Conservation (phyloP, 345 rosid genomes). For the Mallotus nudiflorus region DNA sequence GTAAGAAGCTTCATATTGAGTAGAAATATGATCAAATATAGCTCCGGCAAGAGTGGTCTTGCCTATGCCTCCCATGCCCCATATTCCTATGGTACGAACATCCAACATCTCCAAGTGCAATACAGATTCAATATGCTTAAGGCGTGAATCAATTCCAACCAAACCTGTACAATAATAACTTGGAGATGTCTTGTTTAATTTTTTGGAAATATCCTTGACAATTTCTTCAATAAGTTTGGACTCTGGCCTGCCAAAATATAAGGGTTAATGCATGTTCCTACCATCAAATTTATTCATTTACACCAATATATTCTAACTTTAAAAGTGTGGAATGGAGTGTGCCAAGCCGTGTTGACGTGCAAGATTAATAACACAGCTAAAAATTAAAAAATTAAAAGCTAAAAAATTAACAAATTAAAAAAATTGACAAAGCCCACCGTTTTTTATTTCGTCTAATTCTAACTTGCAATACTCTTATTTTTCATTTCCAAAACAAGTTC, state of each 20-base stretch:
- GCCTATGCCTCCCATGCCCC: constrained; percentile 26
- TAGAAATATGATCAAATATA: neutral
- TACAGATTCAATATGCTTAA: neutral
- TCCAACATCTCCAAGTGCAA: neutral
- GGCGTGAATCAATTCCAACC: constrained; percentile 14
- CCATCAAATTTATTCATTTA: no score
- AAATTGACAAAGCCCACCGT: no score
- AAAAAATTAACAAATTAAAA: no score
- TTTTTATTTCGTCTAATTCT: no score
- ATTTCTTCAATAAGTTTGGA: constrained; percentile 1
- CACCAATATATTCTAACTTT: no score
- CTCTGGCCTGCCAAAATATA: constrained; percentile 9
- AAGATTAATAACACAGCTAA: no score
- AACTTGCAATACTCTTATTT: constrained; percentile 53
- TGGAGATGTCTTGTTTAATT: neutral
- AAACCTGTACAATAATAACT: neutral
- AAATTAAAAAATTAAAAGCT: no score
- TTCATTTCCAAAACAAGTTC: constrained; percentile 43
- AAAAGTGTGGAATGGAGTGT: no score
- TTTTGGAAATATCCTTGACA: neutral
- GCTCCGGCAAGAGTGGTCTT: constrained; percentile 29
- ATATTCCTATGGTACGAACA: constrained; percentile 10
- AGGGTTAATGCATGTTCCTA: no score
- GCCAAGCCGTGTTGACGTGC: no score
- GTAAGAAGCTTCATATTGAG: constrained; percentile 16